Evolutionary conservation across 352 stramenopile genomes (phyloP).

Genomic region (Phytophthora cactorum): DNA sequence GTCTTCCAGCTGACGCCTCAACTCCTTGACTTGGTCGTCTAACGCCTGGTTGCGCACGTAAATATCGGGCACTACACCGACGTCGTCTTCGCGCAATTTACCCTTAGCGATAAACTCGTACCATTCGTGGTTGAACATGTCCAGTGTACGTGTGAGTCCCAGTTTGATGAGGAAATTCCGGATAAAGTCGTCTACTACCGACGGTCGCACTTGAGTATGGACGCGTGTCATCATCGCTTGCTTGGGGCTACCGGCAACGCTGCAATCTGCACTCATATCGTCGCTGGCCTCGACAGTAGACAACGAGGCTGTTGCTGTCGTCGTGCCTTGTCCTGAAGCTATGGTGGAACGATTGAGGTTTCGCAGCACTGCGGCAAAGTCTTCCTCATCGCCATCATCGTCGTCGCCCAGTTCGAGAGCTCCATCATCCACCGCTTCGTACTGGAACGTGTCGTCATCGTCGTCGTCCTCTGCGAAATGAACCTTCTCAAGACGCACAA

Average conservation of each 20-base stretch:
- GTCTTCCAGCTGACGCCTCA: constrained; percentile 88
- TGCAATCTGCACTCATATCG: constrained; percentile 23
- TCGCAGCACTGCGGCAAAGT: constrained; percentile 84
- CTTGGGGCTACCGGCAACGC: constrained; percentile 30
- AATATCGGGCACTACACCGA: constrained; percentile 93
- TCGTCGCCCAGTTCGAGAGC: constrained; percentile 55
- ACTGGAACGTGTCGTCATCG: constrained; percentile 85
- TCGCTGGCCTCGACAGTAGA: constrained; percentile 16
- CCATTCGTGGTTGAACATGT: constrained; percentile 97
- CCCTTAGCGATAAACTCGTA: constrained; percentile 94
- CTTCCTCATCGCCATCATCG: constrained; percentile 88
- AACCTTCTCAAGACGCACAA: constrained; percentile 89
- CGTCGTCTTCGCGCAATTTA: constrained; percentile 90
- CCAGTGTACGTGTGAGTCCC: constrained; percentile 88
- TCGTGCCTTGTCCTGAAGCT: constrained; percentile 29
- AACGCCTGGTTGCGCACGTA: constrained; percentile 94
- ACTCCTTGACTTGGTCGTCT: constrained; percentile 89
- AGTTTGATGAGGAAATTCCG: constrained; percentile 96
- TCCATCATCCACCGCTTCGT: constrained; percentile 75
- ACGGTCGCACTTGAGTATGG: constrained; percentile 80
- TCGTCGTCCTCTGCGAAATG: constrained; percentile 88
- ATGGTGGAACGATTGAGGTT: constrained; percentile 76
- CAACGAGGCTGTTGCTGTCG: constrained; percentile 13
- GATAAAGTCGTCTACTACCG: constrained; percentile 95
- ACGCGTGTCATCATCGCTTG: constrained; percentile 30